phyloP scores from a whole-genome alignment of 768 basidiomycete genomes.

The Collybia nuda region DNA sequence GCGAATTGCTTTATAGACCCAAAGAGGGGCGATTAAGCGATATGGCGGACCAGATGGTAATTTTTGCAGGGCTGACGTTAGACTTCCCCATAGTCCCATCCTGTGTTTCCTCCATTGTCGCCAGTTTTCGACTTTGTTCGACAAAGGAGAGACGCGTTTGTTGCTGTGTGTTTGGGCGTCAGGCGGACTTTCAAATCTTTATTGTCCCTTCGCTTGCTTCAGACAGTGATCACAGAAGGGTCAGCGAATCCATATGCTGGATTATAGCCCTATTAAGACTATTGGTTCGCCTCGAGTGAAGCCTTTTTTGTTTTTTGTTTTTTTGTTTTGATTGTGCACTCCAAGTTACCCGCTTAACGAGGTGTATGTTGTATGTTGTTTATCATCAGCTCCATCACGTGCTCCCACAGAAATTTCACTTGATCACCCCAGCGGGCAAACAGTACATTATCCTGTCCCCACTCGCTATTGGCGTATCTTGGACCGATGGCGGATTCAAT shows the following conservation, averaged over 20 bases:
- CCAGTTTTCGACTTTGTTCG: background rate
- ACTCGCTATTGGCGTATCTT: background rate
- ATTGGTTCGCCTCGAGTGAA: too few relatives aligned
- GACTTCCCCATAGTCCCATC: background rate
- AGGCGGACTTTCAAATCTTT: too few relatives aligned
- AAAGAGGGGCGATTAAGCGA: constrained; percentile 15
- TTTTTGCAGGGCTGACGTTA: background rate
- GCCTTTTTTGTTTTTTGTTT: too few relatives aligned
- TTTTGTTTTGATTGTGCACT: too few relatives aligned
- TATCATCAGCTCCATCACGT: background rate
- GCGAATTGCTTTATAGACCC: constrained; percentile 27
- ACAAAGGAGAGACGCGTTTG: background rate
- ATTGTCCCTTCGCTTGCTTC: too few relatives aligned
- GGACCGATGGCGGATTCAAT: constrained; percentile 33
- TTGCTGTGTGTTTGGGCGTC: background rate
- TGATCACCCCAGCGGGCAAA: background rate
- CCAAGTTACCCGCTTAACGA: too few relatives aligned
- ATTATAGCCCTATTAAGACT: too few relatives aligned
- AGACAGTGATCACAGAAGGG: too few relatives aligned
- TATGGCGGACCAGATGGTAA: background rate
- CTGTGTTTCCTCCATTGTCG: constrained; percentile 3
- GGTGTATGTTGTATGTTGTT: too few relatives aligned
- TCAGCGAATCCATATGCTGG: too few relatives aligned
- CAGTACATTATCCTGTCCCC: background rate
- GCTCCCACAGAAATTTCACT: background rate